Percentiles rank a stretch among this genome's conserved stretches.
Conservation (phyloP, 2,329 filamentous ascomycete genomes). For the Scedosporium dehoogii region DNA sequence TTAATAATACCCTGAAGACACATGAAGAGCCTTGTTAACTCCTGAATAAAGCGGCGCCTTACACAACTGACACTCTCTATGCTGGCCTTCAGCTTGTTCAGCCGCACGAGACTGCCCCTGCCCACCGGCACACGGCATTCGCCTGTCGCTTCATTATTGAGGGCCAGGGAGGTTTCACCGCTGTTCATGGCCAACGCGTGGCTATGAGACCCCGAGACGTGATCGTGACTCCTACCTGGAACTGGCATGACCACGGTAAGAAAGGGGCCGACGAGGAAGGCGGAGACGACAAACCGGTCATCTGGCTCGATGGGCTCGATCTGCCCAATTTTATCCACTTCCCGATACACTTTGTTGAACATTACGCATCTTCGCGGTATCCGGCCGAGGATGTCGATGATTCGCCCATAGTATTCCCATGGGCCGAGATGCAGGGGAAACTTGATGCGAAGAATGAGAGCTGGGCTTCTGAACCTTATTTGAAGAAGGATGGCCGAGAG, state of each 20-base stretch:
- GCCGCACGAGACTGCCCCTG: constrained; percentile 40
- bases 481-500: constrained; percentile 19
- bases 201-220: constrained; percentile 40
- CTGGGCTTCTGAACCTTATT: constrained; percentile 21
- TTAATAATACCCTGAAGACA: background rate
- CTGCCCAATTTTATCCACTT: constrained; percentile 38
- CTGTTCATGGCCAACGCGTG: constrained; percentile 39
- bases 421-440: constrained; percentile 30
- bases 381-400: constrained; percentile 27
- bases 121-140: constrained; percentile 43
- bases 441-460: constrained; percentile 25
- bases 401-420: constrained; percentile 38
- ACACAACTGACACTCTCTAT: constrained; percentile 45
- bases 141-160: constrained; percentile 47
- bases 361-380: constrained; percentile 32
- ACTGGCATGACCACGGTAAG: constrained; percentile 47
- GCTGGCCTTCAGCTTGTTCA: constrained; percentile 44
- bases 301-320: constrained; percentile 47
- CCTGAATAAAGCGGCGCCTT: constrained; percentile 30
- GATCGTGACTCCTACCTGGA: constrained; percentile 44
- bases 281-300: constrained; percentile 28
- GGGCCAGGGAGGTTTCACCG: constrained; percentile 42
- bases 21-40: background rate
- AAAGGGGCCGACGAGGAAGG: constrained; percentile 26
- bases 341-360: constrained; percentile 43